Conservation (phyloP, 148 eudicot species). For the Simmondsia chinensis region DNA sequence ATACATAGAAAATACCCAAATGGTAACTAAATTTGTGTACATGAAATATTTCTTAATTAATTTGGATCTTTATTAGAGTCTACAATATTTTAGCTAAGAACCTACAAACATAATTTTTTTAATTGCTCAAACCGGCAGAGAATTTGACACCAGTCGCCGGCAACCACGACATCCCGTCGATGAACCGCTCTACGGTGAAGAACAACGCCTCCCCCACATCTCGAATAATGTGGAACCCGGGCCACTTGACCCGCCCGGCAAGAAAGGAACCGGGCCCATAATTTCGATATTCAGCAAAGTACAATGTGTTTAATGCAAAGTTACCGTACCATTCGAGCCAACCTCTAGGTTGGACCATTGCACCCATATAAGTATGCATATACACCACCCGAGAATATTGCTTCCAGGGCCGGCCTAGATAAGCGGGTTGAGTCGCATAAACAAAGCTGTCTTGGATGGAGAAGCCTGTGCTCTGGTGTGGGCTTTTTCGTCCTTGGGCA, state of each 20-base stretch:
- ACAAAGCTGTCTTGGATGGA: constrained; percentile 57
- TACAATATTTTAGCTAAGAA: background rate
- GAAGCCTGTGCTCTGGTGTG: constrained; percentile 64
- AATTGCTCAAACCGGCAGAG: constrained; percentile 54
- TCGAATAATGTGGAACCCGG: constrained; percentile 56
- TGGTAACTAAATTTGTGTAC: no score
- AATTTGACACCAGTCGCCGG: constrained; percentile 75
- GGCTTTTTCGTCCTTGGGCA: constrained; percentile 85
- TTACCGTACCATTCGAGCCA: constrained; percentile 88
- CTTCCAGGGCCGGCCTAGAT: constrained; percentile 94
- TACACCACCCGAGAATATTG: constrained; percentile 63
- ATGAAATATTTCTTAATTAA: no score
- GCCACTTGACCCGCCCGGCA: constrained; percentile 68
- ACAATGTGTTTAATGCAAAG: constrained; percentile 60
- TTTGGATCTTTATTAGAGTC: no score
- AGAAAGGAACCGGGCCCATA: constrained; percentile 59
- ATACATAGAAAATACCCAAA: no score
- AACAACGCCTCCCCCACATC: constrained; percentile 39
- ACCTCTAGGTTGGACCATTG: constrained; percentile 68
- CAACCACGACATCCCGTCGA: constrained; percentile 69
- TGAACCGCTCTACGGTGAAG: constrained; percentile 56
- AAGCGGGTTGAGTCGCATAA: constrained; percentile 57
- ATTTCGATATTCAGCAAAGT: constrained; percentile 78
- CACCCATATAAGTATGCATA: constrained; percentile 55
- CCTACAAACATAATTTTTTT: constrained; percentile 3